Conservation (phyloP, 192 early-diverging fungal species). For the Podila epigama region DNA sequence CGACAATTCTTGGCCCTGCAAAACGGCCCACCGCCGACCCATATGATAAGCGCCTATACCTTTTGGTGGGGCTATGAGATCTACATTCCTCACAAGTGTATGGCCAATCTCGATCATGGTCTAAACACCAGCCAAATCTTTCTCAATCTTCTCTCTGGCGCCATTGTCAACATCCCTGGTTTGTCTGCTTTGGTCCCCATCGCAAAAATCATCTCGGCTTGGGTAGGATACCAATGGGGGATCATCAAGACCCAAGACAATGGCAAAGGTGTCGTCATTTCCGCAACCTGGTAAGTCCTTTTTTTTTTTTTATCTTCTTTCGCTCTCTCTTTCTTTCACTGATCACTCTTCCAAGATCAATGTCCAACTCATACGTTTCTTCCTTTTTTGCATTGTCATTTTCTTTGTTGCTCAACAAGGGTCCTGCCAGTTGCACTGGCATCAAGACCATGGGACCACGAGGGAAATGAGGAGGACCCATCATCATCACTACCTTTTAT, state of each 20-base stretch:
- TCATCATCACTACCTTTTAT: neutral
- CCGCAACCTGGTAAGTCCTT: constrained; percentile 47
- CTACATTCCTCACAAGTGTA: constrained; percentile 47
- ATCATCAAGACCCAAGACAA: constrained; percentile 48
- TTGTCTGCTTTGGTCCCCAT: constrained; percentile 31
- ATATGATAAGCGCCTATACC: constrained; percentile 33
- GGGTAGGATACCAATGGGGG: constrained; percentile 52
- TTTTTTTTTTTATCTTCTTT: neutral
- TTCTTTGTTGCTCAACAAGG: constrained; percentile 12
- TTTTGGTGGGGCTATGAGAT: constrained; percentile 57
- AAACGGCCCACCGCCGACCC: constrained; percentile 7
- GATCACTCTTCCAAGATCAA: neutral
- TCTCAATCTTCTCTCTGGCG: constrained; percentile 30
- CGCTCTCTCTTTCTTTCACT: neutral
- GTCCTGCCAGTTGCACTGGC: constrained; percentile 53
- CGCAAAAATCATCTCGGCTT: constrained; percentile 49
- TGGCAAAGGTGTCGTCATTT: constrained; percentile 48
- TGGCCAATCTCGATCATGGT: constrained; percentile 38
- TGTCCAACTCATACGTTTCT: neutral
- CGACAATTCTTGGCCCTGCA: constrained; percentile 5
- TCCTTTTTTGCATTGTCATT: neutral
- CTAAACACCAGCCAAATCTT: constrained; percentile 42
- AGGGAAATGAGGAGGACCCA: constrained; percentile 17
- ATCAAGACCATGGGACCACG: constrained; percentile 50
- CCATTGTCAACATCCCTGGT: constrained; percentile 16